Conservation (phyloP, 176 grass and related monocot genomes). For the Carex pumila region DNA sequence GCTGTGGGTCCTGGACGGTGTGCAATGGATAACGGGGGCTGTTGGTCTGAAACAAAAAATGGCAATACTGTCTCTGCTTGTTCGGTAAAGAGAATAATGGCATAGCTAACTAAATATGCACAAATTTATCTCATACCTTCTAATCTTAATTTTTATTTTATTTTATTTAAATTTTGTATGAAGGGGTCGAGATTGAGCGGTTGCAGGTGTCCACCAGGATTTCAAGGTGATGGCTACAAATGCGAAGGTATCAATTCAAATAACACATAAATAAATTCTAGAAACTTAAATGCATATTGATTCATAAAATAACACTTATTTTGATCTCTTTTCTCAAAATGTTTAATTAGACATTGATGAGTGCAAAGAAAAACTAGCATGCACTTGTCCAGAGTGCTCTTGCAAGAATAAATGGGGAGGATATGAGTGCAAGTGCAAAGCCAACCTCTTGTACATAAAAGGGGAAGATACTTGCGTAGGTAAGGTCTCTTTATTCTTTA, state of each 20-base stretch:
- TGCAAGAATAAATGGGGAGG: conserved; percentile 95
- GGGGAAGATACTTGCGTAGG: conserved; percentile 85
- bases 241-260: conserved; percentile 48
- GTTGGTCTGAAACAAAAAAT: conserved; percentile 61
- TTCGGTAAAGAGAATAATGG: conserved; percentile 28
- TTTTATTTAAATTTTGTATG: neutral
- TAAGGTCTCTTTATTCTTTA: neutral
- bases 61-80: conserved; percentile 60
- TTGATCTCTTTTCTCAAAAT: neutral
- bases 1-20: conserved; percentile 82
- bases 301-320: neutral
- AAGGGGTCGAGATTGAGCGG: conserved; percentile 43
- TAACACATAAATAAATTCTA: neutral
- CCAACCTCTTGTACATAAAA: conserved; percentile 71
- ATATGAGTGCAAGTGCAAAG: conserved; percentile 89
- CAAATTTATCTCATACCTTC: neutral
- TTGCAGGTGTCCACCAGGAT: conserved; percentile 70
- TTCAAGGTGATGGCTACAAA: conserved; percentile 65
- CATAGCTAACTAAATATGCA: neutral
- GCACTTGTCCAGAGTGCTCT: conserved; percentile 71
- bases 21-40: conserved; percentile 67
- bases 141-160: neutral
- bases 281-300: neutral
- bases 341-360: conserved; percentile 56
- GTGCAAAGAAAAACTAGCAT: conserved; percentile 87